These are phyloP conservation scores for Triticum dicoccoides DNA, from an alignment of 176 grass and related monocot genomes.

Conservation along the genomic window DNA sequence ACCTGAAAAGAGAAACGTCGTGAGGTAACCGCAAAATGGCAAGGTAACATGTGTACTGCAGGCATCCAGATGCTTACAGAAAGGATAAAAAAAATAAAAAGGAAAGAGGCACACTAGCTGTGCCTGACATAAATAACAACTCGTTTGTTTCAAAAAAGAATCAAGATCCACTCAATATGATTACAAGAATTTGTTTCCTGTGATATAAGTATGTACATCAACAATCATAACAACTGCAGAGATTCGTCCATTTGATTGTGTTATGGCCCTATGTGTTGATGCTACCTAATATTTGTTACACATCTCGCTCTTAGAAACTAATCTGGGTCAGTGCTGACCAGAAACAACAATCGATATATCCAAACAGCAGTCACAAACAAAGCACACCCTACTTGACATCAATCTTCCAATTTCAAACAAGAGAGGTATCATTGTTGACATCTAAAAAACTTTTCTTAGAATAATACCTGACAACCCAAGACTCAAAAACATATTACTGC, in stretches of 20 bases:
- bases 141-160: not conserved
- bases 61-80: not conserved
- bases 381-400: not conserved
- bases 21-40: not conserved
- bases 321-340: not conserved
- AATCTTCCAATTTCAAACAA: not conserved
- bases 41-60: not conserved
- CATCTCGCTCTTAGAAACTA: not conserved
- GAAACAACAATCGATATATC: not conserved
- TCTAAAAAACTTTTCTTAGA: not conserved
- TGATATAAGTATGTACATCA: not conserved
- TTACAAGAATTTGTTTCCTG: not conserved
- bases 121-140: not conserved
- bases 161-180: not conserved
- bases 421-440: not conserved
- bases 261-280: not conserved
- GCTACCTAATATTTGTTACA: not conserved
- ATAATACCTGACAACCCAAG: not conserved
- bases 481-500: not conserved
- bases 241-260: not conserved
- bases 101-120: not conserved
- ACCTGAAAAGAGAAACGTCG: constrained; percentile 32
- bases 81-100: not conserved
- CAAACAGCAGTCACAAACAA: not conserved
- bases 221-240: not conserved